Base-by-base conservation (phyloP, 106 monocot genomes). In the Dendrobium nobile region DNA sequence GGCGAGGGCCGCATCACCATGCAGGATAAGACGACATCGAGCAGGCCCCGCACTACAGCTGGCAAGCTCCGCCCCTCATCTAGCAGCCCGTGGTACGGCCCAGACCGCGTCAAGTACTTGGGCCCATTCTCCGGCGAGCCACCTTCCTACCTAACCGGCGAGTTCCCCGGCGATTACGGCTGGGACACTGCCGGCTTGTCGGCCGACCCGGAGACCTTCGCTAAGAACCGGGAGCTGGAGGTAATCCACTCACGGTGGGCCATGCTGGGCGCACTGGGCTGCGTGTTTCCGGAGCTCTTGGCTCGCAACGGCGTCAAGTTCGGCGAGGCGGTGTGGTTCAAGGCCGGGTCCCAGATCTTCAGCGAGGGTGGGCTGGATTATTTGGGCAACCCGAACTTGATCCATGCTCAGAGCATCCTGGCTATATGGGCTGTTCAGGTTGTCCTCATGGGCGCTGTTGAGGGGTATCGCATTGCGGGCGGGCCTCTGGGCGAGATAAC, bases 81-180 rank as follows among this genome's bases (percentile, higher is more conserved):
- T 41, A 80, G 83, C 37, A 87, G 87, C 80, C 83, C 83, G 10
- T 87, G 87, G 87, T 87, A 87, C 74, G 87, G 87, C 16, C 83
- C 87, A 16, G 83, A 87, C 77, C 83, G 87, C 33, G 87, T 87
- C 70, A 87, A 87, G 78, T 87, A 80, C 24, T 77, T 87, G 1
- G 90, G 90, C 4, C 88, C 90, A 20, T 88, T 91, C 84, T 88
- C 90, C 27, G 88, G 88, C 24, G 87, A 87, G 73, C 67, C 87
- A 22, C 87, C 87, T 1, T 87, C 87, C n/a, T 91, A 91, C 88
- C 84, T 91, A n/a, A 82, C 90, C 56, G 90, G 90, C 54, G 90
- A 91, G 64, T 91, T 91, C 82, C 82, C 90, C 13, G 90, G 90
- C 6, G 85, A 85, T 78, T 85, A 85, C 58, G 85, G 85, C 1